These are phyloP conservation scores for Chaetomiaceae sp. DNA, from an alignment of 2,329 filamentous ascomycete species.

Conservation along the genomic window DNA sequence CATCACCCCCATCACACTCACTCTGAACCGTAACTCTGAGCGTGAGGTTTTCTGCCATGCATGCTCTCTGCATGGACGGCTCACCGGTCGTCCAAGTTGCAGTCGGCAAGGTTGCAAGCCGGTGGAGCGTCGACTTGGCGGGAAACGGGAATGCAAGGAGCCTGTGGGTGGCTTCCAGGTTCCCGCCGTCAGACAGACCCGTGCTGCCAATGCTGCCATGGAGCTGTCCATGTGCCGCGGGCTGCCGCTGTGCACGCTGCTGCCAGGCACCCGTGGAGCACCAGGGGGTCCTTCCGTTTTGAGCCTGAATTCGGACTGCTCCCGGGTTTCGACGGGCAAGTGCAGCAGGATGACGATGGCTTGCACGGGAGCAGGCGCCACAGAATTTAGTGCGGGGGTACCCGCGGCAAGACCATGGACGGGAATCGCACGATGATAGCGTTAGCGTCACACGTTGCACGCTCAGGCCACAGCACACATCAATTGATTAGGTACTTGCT, in stretches of 20 bases:
- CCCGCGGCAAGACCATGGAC: not conserved
- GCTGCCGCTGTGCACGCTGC: too few species aligned
- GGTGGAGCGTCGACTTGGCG: too few species aligned
- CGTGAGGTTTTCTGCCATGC: not conserved
- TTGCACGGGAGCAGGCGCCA: constrained; percentile 9
- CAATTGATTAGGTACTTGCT: not conserved
- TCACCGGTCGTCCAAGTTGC: constrained; percentile 11
- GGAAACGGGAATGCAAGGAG: constrained; percentile 12
- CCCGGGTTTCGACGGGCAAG: constrained; percentile 8
- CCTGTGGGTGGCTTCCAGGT: constrained; percentile 8
- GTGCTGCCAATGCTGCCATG: not conserved
- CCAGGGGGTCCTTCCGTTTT: constrained; percentile 9
- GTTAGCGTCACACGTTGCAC: too few species aligned
- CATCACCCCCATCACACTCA: too few species aligned
- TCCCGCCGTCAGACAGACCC: too few species aligned
- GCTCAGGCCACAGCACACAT: too few species aligned
- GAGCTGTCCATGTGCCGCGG: too few species aligned
- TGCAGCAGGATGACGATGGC: constrained; percentile 10
- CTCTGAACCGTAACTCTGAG: constrained; percentile 1
- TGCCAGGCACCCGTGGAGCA: constrained; percentile 1
- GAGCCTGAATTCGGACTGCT: constrained; percentile 15
- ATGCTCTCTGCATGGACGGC: constrained; percentile 3
- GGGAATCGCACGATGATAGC: not conserved
- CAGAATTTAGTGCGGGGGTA: constrained; percentile 16
- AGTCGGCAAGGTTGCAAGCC: constrained; percentile 5